Conservation (phyloP, 306 rosid genomes). For the Quercus rubra region DNA sequence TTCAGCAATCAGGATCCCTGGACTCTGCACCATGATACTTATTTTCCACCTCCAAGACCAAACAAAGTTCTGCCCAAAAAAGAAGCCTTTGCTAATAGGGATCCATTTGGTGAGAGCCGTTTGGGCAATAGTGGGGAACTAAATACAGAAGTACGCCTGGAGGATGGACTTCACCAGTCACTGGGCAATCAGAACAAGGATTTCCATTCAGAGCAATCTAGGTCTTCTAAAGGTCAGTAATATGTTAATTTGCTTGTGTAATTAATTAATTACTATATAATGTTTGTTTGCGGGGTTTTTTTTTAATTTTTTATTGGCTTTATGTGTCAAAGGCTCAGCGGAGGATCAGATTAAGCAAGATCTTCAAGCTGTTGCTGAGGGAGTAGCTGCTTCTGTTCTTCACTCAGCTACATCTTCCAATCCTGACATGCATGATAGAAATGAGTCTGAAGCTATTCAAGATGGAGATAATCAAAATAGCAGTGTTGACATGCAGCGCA, state of each 20-base stretch:
- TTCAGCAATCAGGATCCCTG: constrained; percentile 87
- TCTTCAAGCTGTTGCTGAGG: constrained; percentile 93
- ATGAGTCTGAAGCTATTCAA: constrained; percentile 35
- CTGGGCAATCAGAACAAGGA: constrained; percentile 39
- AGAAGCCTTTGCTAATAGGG: constrained; percentile 41
- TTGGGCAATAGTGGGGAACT: constrained; percentile 36
- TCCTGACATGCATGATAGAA: constrained; percentile 39
- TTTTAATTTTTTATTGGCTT: constrained; percentile 13
- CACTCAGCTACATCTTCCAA: constrained; percentile 43
- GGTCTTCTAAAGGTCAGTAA: constrained; percentile 47
- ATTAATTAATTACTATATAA: constrained; percentile 13
- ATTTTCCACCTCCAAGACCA: constrained; percentile 55
- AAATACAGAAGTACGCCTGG: constrained; percentile 37
- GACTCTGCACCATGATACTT: constrained; percentile 57
- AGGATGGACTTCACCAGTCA: constrained; percentile 41
- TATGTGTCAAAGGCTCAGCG: constrained; percentile 40
- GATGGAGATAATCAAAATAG: constrained; percentile 31
- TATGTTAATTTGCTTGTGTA: constrained; percentile 2
- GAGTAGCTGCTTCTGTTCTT: constrained; percentile 85
- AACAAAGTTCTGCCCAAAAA: constrained; percentile 35
- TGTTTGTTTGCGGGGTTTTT: neutral
- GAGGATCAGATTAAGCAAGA: constrained; percentile 79
- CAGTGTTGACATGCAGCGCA: constrained; percentile 20
- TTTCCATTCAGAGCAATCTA: constrained; percentile 41
- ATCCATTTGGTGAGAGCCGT: constrained; percentile 43